Percentiles rank a stretch among this genome's conserved stretches.
Evolutionary conservation across 1,139 yeast species (phyloP).

Genomic region (Suhomyces terraborum): DNA sequence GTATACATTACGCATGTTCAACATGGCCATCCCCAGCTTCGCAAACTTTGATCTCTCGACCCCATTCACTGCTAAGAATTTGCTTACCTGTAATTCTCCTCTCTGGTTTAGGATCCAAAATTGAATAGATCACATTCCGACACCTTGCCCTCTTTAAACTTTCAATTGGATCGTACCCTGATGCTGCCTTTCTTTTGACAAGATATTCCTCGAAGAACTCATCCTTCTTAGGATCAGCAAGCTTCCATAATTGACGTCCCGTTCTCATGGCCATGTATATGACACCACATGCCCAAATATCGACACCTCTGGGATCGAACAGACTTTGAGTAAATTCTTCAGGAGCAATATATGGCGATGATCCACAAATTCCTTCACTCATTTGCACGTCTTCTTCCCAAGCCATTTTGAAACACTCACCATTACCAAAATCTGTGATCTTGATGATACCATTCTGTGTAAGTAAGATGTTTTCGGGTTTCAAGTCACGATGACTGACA

Average conservation of each 20-base stretch:
- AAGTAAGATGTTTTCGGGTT: conserved; percentile 86
- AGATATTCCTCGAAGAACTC: conserved; percentile 77
- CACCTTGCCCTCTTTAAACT: conserved; percentile 78
- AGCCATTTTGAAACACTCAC: conserved; percentile 95
- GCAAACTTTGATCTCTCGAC: conserved; percentile 80
- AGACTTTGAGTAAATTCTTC: conserved; percentile 78
- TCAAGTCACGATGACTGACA: conserved; percentile 90
- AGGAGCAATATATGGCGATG: conserved; percentile 95
- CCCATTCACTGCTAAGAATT: conserved; percentile 93
- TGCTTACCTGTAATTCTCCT: conserved; percentile 89
- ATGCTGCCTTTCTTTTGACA: conserved; percentile 71
- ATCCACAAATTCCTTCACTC: conserved; percentile 82
- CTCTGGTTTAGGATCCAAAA: conserved; percentile 85
- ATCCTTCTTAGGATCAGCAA: conserved; percentile 74
- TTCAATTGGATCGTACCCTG: conserved; percentile 93
- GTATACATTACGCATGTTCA: conserved; percentile 5
- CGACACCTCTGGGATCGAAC: conserved; percentile 90
- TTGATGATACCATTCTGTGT: conserved; percentile 80
- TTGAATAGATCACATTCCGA: conserved; percentile 87
- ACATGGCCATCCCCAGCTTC: conserved; percentile 54
- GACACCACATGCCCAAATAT: conserved; percentile 96
- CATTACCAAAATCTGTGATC: conserved; percentile 94
- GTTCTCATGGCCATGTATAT: conserved; percentile 98
- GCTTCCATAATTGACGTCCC: conserved; percentile 90
- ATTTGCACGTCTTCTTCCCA: conserved; percentile 90